Conservation (phyloP, 2,329 filamentous ascomycete genomes). For the Cladosporium phlei region DNA sequence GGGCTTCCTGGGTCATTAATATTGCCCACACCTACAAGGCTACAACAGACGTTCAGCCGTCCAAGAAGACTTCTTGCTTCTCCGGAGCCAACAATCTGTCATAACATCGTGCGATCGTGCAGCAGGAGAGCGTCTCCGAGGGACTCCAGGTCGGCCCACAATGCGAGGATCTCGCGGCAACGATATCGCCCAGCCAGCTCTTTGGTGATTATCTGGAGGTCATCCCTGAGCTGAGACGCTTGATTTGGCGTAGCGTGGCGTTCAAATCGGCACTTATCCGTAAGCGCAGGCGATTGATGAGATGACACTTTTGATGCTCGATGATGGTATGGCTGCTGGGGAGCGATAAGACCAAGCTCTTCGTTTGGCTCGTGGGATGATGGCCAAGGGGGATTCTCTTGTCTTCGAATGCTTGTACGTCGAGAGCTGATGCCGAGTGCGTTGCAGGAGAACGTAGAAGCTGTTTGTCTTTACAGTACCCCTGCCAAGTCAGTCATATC, state of each 20-base stretch:
- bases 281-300: background rate
- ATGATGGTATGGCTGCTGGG: background rate
- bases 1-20: slow-evolving; percentile 1
- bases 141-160: slow-evolving; percentile 9
- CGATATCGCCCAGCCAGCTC: slow-evolving; percentile 10
- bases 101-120: background rate
- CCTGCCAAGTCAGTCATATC: background rate
- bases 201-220: no score
- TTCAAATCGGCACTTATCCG: background rate
- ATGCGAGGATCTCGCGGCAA: slow-evolving; percentile 1
- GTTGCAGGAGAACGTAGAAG: no score
- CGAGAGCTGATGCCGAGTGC: background rate
- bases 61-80: slow-evolving; percentile 8
- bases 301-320: background rate
- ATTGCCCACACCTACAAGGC: background rate
- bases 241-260: background rate
- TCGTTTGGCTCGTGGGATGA: background rate
- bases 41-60: slow-evolving; percentile 1
- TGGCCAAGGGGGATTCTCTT: background rate
- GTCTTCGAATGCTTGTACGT: background rate
- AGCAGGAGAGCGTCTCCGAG: slow-evolving; percentile 7
- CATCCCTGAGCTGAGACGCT: background rate
- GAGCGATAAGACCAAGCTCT: background rate
- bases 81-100: slow-evolving; percentile 7
- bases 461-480: background rate